Conservation (phyloP, 345 rosid genomes). For the Bretschneidera sinensis region DNA sequence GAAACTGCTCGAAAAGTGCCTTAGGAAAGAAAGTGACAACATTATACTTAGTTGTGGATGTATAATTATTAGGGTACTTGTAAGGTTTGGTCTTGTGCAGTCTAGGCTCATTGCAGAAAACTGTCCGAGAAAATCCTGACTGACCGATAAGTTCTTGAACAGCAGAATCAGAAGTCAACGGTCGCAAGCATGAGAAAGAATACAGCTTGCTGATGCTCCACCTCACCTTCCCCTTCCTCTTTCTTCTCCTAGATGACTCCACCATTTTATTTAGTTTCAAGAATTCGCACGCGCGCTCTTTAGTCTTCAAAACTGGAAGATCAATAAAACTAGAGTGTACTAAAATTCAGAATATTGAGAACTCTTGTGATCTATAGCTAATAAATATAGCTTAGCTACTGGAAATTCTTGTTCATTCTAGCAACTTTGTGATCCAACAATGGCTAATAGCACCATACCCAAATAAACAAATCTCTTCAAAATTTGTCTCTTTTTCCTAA, state of each 20-base stretch:
- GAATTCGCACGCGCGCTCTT: too few relatives aligned
- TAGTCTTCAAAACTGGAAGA: too few relatives aligned
- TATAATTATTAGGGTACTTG: slow-evolving; percentile 43
- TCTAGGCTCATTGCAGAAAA: slow-evolving; percentile 57
- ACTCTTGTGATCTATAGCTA: too few relatives aligned
- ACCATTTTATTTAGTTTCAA: too few relatives aligned
- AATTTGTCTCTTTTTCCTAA: background rate
- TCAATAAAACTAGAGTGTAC: too few relatives aligned
- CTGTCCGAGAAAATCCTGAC: slow-evolving; percentile 40
- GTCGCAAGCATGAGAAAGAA: slow-evolving; percentile 35
- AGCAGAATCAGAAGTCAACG: slow-evolving; percentile 12
- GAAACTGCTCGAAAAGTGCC: slow-evolving; percentile 72
- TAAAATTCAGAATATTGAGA: too few relatives aligned
- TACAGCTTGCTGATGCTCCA: slow-evolving; percentile 53
- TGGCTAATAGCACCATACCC: too few relatives aligned
- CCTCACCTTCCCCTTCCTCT: slow-evolving; percentile 27
- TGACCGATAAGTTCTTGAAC: slow-evolving; percentile 25
- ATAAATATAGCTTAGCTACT: too few relatives aligned
- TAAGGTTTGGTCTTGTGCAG: slow-evolving; percentile 36
- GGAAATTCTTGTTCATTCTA: too few relatives aligned
- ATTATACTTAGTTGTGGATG: slow-evolving; percentile 63
- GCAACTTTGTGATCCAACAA: too few relatives aligned
- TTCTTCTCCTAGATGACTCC: too few relatives aligned
- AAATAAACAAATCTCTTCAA: background rate
- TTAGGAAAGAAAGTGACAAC: slow-evolving; percentile 57